Evolutionary conservation across 2,329 filamentous ascomycete genomes (phyloP).

Genomic region (Volutella citrinella): DNA sequence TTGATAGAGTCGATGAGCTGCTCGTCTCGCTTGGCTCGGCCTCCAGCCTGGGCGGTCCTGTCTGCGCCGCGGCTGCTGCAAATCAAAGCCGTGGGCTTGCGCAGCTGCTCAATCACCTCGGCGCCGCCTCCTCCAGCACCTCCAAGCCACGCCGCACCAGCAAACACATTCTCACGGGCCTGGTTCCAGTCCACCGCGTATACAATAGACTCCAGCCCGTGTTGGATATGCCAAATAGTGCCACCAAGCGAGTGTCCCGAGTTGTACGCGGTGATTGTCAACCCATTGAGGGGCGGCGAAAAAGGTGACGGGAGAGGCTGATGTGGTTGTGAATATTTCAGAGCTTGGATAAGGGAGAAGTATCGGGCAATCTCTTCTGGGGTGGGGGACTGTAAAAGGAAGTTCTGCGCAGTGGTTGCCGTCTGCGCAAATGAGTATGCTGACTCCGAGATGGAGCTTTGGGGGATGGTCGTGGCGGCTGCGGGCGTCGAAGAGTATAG

Average conservation of each 20-base stretch:
- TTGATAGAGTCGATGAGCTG: slow-evolving; percentile 79
- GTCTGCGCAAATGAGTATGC: slow-evolving; percentile 52
- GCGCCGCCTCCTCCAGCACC: slow-evolving; percentile 76
- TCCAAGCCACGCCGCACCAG: slow-evolving; percentile 90
- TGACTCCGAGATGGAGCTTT: slow-evolving; percentile 66
- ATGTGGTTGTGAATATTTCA: slow-evolving; percentile 97
- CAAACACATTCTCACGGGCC: slow-evolving; percentile 90
- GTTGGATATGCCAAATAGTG: slow-evolving; percentile 98
- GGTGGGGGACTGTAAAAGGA: slow-evolving; percentile 68
- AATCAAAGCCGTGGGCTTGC: slow-evolving; percentile 88
- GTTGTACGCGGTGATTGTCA: slow-evolving; percentile 95
- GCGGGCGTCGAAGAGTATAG: slow-evolving; percentile 86
- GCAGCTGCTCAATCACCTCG: slow-evolving; percentile 89
- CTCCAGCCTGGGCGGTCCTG: slow-evolving; percentile 65
- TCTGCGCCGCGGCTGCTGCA: slow-evolving; percentile 85
- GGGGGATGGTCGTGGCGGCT: slow-evolving; percentile 80
- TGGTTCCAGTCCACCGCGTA: slow-evolving; percentile 99
- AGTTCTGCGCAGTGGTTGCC: slow-evolving; percentile 47
- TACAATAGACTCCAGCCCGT: slow-evolving; percentile 93
- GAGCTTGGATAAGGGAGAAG: slow-evolving; percentile 83
- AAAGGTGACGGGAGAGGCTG: slow-evolving; percentile 84
- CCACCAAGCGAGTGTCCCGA: slow-evolving; percentile 93
- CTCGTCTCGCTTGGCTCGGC: slow-evolving; percentile 80
- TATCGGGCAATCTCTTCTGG: slow-evolving; percentile 87
- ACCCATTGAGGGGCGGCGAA: slow-evolving; percentile 82